Evolutionary conservation across 495 filamentous ascomycete species (phyloP).

Genomic region (Neurospora hispaniola): DNA sequence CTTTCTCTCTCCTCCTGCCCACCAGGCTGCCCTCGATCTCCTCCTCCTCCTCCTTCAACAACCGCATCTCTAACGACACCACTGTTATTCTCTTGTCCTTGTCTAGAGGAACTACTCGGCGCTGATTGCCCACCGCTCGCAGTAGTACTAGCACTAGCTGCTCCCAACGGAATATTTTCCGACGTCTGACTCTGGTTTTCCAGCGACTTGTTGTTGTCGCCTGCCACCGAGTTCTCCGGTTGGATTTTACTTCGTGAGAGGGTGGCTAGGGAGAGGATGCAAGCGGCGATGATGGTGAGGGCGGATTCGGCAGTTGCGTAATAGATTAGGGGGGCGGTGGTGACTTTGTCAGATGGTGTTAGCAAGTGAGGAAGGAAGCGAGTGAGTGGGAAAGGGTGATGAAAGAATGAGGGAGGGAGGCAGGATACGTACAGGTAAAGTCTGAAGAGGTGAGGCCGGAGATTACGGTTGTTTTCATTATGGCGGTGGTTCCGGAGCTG

Average conservation of each 20-base stretch:
- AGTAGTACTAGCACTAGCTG: not conserved
- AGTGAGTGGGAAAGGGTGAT: not conserved
- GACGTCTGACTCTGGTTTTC: not conserved
- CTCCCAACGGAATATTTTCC: not conserved
- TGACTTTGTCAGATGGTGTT: conserved; percentile 4
- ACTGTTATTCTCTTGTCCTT: not conserved
- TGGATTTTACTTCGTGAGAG: conserved; percentile 13
- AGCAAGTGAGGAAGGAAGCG: not conserved
- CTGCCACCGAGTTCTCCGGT: conserved; percentile 10
- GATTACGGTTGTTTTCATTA: conserved; percentile 22
- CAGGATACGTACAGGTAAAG: conserved; percentile 15
- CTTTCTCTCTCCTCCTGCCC: no score
- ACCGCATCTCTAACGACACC: not conserved
- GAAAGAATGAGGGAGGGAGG: not conserved
- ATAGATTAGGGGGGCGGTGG: conserved; percentile 17
- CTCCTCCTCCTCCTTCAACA: not conserved
- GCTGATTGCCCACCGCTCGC: not conserved
- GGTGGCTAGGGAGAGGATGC: conserved; percentile 25
- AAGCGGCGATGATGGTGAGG: conserved; percentile 28
- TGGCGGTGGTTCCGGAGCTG: conserved; percentile 21
- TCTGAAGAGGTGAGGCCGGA: conserved; percentile 13
- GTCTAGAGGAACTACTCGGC: not conserved
- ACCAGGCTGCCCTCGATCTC: not conserved
- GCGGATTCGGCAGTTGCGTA: conserved; percentile 26
- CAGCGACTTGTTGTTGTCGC: conserved; percentile 1